Conservation (phyloP, 2,329 filamentous ascomycete species). For the Ceratocystis cubensis region DNA sequence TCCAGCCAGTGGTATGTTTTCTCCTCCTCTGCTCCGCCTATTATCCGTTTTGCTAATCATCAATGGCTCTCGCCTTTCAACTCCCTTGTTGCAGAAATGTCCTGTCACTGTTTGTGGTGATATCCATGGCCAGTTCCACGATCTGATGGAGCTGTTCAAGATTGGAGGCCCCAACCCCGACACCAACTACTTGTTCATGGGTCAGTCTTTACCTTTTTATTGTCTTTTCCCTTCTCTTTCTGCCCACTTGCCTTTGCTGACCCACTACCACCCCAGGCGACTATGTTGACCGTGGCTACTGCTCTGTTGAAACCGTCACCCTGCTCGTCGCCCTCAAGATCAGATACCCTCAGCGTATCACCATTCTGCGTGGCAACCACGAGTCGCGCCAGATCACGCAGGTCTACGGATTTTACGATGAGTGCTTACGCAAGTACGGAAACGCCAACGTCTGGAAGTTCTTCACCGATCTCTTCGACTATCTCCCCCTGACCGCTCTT, state of each 20-base stretch:
- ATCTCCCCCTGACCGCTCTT: slow-evolving; percentile 87
- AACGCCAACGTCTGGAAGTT: slow-evolving; percentile 99
- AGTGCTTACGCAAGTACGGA: slow-evolving; percentile 96
- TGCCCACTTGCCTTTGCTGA: neutral
- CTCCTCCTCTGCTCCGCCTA: neutral
- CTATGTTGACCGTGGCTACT: slow-evolving; percentile 97
- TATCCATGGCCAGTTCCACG: slow-evolving; percentile 98
- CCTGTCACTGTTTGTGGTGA: slow-evolving; percentile 97
- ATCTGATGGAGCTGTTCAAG: slow-evolving; percentile 98
- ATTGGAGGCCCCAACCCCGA: slow-evolving; percentile 96
- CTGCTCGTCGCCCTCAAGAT: slow-evolving; percentile 95
- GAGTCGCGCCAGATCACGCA: slow-evolving; percentile 98
- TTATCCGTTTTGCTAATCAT: neutral
- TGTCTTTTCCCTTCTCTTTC: neutral
- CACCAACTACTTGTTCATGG: slow-evolving; percentile 99
- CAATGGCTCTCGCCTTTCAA: neutral
- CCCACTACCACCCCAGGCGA: slow-evolving; percentile 48
- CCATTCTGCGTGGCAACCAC: slow-evolving; percentile 96
- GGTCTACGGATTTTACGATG: slow-evolving; percentile 98
- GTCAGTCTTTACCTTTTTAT: slow-evolving; percentile 36
- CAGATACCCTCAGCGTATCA: slow-evolving; percentile 93
- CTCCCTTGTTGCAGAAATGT: slow-evolving; percentile 58
- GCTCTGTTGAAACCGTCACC: slow-evolving; percentile 95
- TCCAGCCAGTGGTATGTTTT: slow-evolving; percentile 81
- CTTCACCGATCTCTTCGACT: slow-evolving; percentile 98